phyloP scores from a whole-genome alignment of 2,329 filamentous ascomycete species.

The Penicillium sp. region DNA sequence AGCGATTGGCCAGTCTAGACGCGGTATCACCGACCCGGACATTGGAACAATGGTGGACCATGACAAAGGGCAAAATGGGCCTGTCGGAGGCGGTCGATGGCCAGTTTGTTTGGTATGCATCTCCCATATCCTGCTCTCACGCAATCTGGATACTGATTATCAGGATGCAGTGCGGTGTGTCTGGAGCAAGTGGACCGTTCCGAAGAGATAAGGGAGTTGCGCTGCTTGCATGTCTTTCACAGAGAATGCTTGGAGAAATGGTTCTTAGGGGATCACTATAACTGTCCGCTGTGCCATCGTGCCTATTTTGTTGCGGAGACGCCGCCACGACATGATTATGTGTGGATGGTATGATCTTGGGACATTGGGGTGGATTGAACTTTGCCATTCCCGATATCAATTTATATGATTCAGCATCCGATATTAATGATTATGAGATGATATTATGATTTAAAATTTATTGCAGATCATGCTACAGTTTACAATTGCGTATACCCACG shows the following conservation, averaged over 20 bases:
- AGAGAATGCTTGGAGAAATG: slow-evolving; percentile 42
- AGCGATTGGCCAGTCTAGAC: slow-evolving; percentile 38
- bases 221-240: slow-evolving; percentile 43
- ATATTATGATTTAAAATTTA: slow-evolving; percentile 3
- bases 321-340: slow-evolving; percentile 33
- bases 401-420: not conserved
- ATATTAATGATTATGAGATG: slow-evolving; percentile 8
- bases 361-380: not conserved
- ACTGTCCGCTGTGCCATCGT: slow-evolving; percentile 40
- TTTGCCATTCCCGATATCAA: not conserved
- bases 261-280: slow-evolving; percentile 41
- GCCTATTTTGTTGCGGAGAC: slow-evolving; percentile 36
- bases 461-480: not conserved
- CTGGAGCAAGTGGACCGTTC: slow-evolving; percentile 37
- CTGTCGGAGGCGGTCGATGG: slow-evolving; percentile 35
- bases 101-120: slow-evolving; percentile 40
- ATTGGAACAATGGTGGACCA: slow-evolving; percentile 40
- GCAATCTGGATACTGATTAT: not conserved
- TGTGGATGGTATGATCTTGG: slow-evolving; percentile 37
- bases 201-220: slow-evolving; percentile 40
- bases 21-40: slow-evolving; percentile 37
- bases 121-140: not conserved
- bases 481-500: too few relatives aligned
- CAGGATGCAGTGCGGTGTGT: slow-evolving; percentile 34
- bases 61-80: slow-evolving; percentile 32